phyloP scores from a whole-genome alignment of 1,139 yeast species.

The Nakaseomyces nivariensis region DNA sequence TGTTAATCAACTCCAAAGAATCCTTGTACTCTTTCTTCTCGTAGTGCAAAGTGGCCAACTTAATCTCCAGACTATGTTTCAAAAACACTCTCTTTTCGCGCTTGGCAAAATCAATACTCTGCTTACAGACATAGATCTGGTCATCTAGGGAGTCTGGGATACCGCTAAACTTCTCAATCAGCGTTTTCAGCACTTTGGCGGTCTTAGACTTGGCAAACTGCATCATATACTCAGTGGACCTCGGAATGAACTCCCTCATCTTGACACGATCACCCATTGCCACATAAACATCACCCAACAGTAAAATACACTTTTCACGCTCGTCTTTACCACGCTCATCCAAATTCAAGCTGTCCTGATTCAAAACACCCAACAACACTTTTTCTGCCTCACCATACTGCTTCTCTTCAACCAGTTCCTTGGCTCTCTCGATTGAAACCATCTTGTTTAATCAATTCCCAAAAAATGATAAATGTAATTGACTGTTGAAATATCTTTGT shows the following conservation, averaged over 20 bases:
- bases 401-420: constrained; percentile 41
- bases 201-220: constrained; percentile 87
- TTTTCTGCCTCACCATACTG: constrained; percentile 48
- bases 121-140: constrained; percentile 67
- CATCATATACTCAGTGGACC: constrained; percentile 58
- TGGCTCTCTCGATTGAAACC: constrained; percentile 42
- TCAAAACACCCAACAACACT: constrained; percentile 32
- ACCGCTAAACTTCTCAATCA: constrained; percentile 69
- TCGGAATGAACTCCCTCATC: constrained; percentile 53
- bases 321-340: constrained; percentile 32
- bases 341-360: constrained; percentile 20
- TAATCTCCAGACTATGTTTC: constrained; percentile 78
- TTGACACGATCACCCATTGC: constrained; percentile 37
- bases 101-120: constrained; percentile 81
- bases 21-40: constrained; percentile 56
- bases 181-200: constrained; percentile 69
- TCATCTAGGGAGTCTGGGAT: constrained; percentile 60
- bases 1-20: constrained; percentile 62
- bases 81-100: constrained; percentile 76
- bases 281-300: constrained; percentile 52
- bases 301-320: constrained; percentile 56
- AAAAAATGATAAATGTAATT: no score
- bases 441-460: not conserved
- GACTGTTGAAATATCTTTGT: no score
- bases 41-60: constrained; percentile 68